A percentile compares a stretch with the other conserved stretches of the same genome.
These are phyloP conservation scores for Rhytidiadelphus loreus DNA, from an alignment of 225 moss, liverwort and hornwort genomes.

Conservation along the genomic window DNA sequence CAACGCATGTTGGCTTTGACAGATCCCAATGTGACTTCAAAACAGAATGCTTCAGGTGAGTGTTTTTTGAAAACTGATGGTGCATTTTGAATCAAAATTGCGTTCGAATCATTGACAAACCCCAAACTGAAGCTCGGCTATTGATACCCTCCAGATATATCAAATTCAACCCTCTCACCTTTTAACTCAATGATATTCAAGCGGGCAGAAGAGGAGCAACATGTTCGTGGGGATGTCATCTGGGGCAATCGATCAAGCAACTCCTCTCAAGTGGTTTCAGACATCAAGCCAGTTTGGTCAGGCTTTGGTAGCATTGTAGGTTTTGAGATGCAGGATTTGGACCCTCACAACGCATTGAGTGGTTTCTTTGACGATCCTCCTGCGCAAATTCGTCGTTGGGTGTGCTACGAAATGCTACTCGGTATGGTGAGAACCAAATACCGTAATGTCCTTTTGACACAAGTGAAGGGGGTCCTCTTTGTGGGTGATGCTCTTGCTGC, in stretches of 20 bases:
- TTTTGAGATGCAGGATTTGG: slow-evolving; percentile 86
- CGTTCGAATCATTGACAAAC: not conserved
- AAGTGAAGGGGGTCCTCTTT: slow-evolving; percentile 47
- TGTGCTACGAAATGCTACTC: slow-evolving; percentile 73
- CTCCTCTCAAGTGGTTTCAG: not conserved
- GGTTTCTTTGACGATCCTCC: slow-evolving; percentile 60
- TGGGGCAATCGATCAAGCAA: slow-evolving; percentile 36
- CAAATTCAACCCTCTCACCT: slow-evolving; percentile 40
- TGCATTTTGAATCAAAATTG: not conserved
- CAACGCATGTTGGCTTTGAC: slow-evolving; percentile 11
- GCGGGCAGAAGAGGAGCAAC: slow-evolving; percentile 60
- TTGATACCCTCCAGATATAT: not conserved
- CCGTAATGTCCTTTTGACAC: slow-evolving; percentile 43
- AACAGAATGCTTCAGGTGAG: slow-evolving; percentile 1
- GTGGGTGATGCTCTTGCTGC: slow-evolving; percentile 46
- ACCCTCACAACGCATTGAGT: slow-evolving; percentile 37
- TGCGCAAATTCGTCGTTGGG: slow-evolving; percentile 70
- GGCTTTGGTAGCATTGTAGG: slow-evolving; percentile 72
- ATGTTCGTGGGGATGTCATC: slow-evolving; percentile 22
- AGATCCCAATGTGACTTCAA: not conserved
- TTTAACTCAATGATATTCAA: slow-evolving; percentile 49
- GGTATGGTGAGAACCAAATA: slow-evolving; percentile 62
- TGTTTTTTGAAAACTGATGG: not conserved
- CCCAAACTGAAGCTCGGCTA: not conserved
- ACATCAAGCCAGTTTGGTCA: slow-evolving; percentile 12